Percentiles rank a stretch among this genome's conserved stretches.
Evolutionary conservation across 257 asterid genomes (phyloP).

Genomic region (Nicotiana noctiflora): DNA sequence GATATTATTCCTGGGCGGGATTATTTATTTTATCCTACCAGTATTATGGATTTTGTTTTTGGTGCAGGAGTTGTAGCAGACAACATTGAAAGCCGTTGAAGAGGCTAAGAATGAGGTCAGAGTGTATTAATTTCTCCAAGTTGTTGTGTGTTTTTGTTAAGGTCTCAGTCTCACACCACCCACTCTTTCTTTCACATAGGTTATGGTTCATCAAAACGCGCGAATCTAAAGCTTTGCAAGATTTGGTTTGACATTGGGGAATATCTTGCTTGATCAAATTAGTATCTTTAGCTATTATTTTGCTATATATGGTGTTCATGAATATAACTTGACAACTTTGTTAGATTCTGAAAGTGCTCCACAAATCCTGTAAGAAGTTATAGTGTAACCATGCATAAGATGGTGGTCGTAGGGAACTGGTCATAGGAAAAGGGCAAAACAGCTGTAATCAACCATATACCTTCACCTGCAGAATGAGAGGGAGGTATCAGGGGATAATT

Average conservation of each 20-base stretch:
- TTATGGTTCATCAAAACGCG: slow-evolving; percentile 97
- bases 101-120: slow-evolving; percentile 95
- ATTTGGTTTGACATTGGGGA: slow-evolving; percentile 96
- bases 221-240: slow-evolving; percentile 90
- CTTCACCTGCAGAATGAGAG: too few relatives aligned
- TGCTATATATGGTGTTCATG: not conserved
- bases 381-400: too few relatives aligned
- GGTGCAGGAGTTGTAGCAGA: slow-evolving; percentile 92
- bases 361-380: slow-evolving; percentile 67
- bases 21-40: too few relatives aligned
- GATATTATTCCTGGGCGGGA: too few relatives aligned
- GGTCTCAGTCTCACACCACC: not conserved
- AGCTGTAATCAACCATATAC: too few relatives aligned
- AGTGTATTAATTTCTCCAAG: not conserved
- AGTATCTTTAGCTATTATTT: not conserved
- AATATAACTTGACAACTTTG: not conserved
- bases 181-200: slow-evolving; percentile 36
- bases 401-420: too few relatives aligned
- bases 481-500: too few relatives aligned
- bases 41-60: slow-evolving; percentile 92
- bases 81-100: slow-evolving; percentile 86
- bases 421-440: too few relatives aligned
- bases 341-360: slow-evolving; percentile 92
- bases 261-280: slow-evolving; percentile 14
- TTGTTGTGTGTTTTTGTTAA: too few relatives aligned